Conservation (phyloP, 345 rosid species). For the Eucalyptus rudis region DNA sequence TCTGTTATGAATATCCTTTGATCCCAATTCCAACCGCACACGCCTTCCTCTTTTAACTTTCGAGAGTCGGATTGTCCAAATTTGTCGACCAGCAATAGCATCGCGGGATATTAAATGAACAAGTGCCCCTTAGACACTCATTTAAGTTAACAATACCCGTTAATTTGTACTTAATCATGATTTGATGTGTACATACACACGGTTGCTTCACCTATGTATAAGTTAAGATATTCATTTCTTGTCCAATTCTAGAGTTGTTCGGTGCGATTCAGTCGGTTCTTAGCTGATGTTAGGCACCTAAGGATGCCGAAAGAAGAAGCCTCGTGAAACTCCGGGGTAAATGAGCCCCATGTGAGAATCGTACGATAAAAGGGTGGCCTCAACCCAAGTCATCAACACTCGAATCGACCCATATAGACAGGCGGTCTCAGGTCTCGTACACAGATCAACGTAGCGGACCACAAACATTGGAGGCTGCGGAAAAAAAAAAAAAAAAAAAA, state of each 20-base stretch:
- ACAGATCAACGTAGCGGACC: too few relatives aligned
- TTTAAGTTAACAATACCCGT: neutral
- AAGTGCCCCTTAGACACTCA: neutral
- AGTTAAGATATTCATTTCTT: neutral
- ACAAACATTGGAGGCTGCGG: neutral
- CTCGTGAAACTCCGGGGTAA: neutral
- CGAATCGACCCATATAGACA: neutral
- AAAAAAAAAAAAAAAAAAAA: neutral
- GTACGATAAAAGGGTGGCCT: neutral
- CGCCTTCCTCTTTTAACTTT: neutral
- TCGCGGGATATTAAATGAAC: neutral
- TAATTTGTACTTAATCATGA: too few relatives aligned
- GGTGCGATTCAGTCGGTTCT: rapidly evolving
- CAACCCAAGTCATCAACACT: neutral
- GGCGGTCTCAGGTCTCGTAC: neutral
- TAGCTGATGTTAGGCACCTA: neutral
- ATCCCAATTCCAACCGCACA: neutral
- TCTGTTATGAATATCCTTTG: neutral
- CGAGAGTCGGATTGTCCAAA: neutral
- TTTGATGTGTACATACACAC: neutral
- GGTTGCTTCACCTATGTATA: rapidly evolving
- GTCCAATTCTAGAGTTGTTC: rapidly evolving
- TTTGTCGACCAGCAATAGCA: neutral
- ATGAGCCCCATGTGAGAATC: neutral
- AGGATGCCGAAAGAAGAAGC: neutral